Conservation (phyloP, 805 yeast species). For the Suhomyces vadensis region DNA sequence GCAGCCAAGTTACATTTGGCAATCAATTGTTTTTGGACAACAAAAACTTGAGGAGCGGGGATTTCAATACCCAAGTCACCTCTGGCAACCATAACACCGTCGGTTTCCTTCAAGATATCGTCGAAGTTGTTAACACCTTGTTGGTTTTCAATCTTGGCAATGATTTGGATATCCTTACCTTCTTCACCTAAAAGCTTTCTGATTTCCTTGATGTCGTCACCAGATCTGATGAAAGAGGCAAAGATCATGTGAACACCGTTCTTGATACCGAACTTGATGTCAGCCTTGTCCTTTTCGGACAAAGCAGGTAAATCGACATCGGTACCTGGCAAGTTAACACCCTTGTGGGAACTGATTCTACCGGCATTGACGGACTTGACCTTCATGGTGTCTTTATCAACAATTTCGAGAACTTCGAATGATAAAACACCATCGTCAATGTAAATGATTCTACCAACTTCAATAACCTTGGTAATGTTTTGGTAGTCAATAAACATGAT, state of each 20-base stretch:
- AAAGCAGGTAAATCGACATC: conserved; percentile 98
- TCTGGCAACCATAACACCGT: conserved; percentile 99
- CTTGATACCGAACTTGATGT: conserved; percentile 92
- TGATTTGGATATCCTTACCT: conserved; percentile 94
- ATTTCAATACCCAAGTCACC: conserved; percentile 99
- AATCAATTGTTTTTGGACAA: conserved; percentile 97
- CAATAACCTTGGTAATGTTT: conserved; percentile 94
- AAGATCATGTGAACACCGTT: conserved; percentile 97
- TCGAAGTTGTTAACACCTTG: conserved; percentile 99
- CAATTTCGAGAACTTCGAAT: conserved; percentile 84
- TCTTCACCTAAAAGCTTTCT: conserved; percentile 96
- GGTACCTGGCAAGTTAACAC: conserved; percentile 98
- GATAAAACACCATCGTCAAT: conserved; percentile 98
- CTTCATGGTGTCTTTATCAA: conserved; percentile 77
- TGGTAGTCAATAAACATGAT: conserved; percentile 90
- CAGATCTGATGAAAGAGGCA: conserved; percentile 97
- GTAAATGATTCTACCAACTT: conserved; percentile 85
- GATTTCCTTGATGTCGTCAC: conserved; percentile 83
- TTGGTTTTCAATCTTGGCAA: conserved; percentile 97
- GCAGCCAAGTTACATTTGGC: conserved; percentile 99
- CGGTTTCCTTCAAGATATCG: conserved; percentile 90
- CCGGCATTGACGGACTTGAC: conserved; percentile 93
- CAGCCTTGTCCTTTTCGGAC: conserved; percentile 93
- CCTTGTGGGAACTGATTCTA: conserved; percentile 95
- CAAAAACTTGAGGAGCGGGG: conserved; percentile 98